Evolutionary conservation across 139 green algal species (phyloP).

Genomic region (Closterium sp.): DNA sequence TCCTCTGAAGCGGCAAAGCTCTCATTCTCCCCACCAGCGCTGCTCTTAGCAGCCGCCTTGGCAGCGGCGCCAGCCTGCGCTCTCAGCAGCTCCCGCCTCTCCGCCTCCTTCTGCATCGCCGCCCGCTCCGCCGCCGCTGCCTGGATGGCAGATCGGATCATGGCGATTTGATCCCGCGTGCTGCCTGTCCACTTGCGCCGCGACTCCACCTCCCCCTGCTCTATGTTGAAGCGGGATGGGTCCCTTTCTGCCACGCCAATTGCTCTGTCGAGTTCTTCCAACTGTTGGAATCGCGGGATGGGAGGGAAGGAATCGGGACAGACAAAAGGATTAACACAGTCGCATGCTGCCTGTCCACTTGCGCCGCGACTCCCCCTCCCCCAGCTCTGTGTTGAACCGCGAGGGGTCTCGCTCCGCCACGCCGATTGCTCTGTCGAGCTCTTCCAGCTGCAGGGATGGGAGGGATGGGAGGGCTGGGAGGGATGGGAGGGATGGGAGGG

Average conservation of each 20-base stretch:
- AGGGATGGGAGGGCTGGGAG: background rate
- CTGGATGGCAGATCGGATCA: conserved; percentile 10
- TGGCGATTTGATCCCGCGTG: conserved; percentile 18
- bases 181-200: conserved; percentile 38
- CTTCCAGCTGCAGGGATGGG: no score
- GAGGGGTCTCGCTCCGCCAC: conserved; percentile 52
- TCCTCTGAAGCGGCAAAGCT: conserved; percentile 13
- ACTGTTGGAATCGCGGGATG: background rate
- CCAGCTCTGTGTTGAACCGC: no score
- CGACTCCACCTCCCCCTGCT: conserved; percentile 31
- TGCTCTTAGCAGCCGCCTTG: background rate
- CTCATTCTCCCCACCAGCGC: conserved; percentile 9
- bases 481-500: background rate
- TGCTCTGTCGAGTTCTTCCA: conserved; percentile 52
- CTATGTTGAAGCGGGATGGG: conserved; percentile 49
- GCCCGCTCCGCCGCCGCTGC: background rate
- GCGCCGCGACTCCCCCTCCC: no score
- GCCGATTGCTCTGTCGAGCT: conserved; percentile 53
- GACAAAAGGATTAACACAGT: background rate
- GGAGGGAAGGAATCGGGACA: background rate
- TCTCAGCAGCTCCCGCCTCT: conserved; percentile 20
- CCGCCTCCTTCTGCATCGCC: background rate
- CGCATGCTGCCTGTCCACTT: conserved; percentile 44
- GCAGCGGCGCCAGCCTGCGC: background rate
- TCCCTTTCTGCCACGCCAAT: conserved; percentile 54